Evolutionary conservation across 1,284 basidiomycete species (phyloP).

Genomic region (Coriolopsis trogii): DNA sequence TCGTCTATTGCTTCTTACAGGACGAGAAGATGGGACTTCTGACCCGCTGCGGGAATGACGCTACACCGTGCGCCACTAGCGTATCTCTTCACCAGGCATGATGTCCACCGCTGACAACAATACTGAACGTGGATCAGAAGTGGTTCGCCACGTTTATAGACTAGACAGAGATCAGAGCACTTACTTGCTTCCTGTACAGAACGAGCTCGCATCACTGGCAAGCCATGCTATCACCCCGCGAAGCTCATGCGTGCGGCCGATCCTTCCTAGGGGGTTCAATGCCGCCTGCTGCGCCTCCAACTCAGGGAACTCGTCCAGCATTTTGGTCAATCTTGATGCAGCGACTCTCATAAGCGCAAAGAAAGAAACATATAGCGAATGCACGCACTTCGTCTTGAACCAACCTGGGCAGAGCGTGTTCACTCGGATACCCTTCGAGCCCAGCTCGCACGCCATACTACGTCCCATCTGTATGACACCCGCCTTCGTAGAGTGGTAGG

Average conservation of each 20-base stretch:
- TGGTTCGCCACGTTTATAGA: too few relatives aligned
- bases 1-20: too few relatives aligned
- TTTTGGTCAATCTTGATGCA: conserved; percentile 68
- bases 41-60: too few relatives aligned
- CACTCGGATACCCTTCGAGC: conserved; percentile 69
- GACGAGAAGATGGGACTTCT: too few relatives aligned
- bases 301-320: conserved; percentile 68
- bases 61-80: too few relatives aligned
- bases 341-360: not conserved
- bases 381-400: conserved; percentile 66
- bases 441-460: conserved; percentile 84
- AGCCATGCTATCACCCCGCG: conserved; percentile 77
- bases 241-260: conserved; percentile 79
- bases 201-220: conserved; percentile 74
- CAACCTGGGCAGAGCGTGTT: conserved; percentile 75
- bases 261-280: conserved; percentile 74
- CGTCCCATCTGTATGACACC: conserved; percentile 81
- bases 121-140: conserved; percentile 42
- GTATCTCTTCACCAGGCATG: conserved; percentile 71
- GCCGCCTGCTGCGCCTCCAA: conserved; percentile 67
- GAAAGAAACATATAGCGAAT: not conserved
- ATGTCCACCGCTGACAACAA: conserved; percentile 69
- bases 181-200: conserved; percentile 75
- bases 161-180: conserved; percentile 35
- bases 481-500: conserved; percentile 79